Evolutionary conservation across 148 eudicot species (phyloP).

Genomic region (Cornus controversa): DNA sequence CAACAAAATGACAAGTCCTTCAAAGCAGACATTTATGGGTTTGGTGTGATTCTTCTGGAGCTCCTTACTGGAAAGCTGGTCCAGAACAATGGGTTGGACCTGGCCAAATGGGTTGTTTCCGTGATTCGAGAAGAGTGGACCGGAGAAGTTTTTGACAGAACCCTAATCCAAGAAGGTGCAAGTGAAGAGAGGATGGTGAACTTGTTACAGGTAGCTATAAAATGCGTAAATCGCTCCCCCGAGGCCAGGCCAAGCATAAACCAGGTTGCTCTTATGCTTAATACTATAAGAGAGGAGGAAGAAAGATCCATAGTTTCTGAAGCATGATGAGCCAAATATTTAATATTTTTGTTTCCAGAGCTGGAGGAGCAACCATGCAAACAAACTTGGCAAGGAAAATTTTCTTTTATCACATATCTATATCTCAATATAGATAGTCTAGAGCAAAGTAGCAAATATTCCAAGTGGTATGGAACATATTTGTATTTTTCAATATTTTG

Average conservation of each 20-base stretch:
- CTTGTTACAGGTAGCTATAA: slow-evolving; percentile 41
- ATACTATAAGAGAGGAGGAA: slow-evolving; percentile 37
- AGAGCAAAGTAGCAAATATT: not conserved
- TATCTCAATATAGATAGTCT: not conserved
- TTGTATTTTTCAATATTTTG: not conserved
- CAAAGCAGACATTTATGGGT: slow-evolving; percentile 32
- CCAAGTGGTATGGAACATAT: not conserved
- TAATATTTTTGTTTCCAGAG: no score
- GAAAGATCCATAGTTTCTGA: slow-evolving; percentile 40
- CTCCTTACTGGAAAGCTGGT: slow-evolving; percentile 40
- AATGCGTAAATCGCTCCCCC: slow-evolving; percentile 31
- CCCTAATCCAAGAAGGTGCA: slow-evolving; percentile 35
- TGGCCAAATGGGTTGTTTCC: slow-evolving; percentile 42
- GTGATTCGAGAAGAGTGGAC: slow-evolving; percentile 57
- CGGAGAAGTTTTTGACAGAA: slow-evolving; percentile 48
- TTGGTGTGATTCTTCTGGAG: slow-evolving; percentile 49
- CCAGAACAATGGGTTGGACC: slow-evolving; percentile 30
- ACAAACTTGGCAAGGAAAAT: not conserved
- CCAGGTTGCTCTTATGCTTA: slow-evolving; percentile 39
- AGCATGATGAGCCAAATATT: slow-evolving; percentile 1
- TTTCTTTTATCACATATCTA: not conserved
- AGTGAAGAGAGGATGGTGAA: slow-evolving; percentile 51
- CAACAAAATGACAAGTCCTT: slow-evolving; percentile 11
- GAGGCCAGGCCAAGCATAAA: slow-evolving; percentile 38
- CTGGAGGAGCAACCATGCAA: not conserved